Evolutionary conservation across 352 stramenopile species (phyloP).

Genomic region (Phytophthora brassicae): DNA sequence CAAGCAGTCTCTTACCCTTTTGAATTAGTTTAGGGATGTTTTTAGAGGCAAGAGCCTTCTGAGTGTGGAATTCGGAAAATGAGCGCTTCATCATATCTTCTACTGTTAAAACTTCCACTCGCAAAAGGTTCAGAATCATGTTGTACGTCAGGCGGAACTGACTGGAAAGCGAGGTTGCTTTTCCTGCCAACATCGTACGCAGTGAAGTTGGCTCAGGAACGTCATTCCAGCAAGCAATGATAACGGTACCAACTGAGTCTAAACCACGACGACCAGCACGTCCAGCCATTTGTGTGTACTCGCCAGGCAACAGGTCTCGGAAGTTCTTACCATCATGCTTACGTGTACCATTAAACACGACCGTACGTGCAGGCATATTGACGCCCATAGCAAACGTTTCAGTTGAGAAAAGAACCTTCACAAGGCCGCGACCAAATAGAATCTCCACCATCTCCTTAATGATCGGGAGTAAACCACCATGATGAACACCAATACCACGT

Average conservation of each 20-base stretch:
- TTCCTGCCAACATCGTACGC: constrained; percentile 95
- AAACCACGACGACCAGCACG: constrained; percentile 96
- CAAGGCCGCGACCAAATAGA: constrained; percentile 93
- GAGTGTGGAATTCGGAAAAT: constrained; percentile 96
- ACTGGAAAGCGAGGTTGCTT: constrained; percentile 93
- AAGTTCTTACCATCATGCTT: constrained; percentile 97
- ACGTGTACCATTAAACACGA: constrained; percentile 97
- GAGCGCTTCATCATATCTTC: constrained; percentile 98
- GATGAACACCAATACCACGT: constrained; percentile 99
- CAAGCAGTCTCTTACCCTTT: constrained; percentile 53
- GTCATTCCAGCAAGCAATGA: constrained; percentile 97
- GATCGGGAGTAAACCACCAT: constrained; percentile 98
- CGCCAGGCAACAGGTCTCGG: constrained; percentile 95
- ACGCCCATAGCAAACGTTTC: constrained; percentile 98
- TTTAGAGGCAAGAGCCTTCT: constrained; percentile 82
- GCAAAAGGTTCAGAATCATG: constrained; percentile 97
- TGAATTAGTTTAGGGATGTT: constrained; percentile 79
- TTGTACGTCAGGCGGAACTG: constrained; percentile 99
- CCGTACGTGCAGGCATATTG: constrained; percentile 99
- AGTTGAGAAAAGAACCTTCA: constrained; percentile 99
- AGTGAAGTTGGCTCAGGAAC: constrained; percentile 95
- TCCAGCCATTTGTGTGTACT: constrained; percentile 99
- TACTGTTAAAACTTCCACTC: constrained; percentile 87
- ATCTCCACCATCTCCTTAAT: constrained; percentile 98
- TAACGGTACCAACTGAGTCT: constrained; percentile 96